These are phyloP conservation scores for Carex littledalei DNA, from an alignment of 176 grass and related monocot species.

Conservation along the genomic window DNA sequence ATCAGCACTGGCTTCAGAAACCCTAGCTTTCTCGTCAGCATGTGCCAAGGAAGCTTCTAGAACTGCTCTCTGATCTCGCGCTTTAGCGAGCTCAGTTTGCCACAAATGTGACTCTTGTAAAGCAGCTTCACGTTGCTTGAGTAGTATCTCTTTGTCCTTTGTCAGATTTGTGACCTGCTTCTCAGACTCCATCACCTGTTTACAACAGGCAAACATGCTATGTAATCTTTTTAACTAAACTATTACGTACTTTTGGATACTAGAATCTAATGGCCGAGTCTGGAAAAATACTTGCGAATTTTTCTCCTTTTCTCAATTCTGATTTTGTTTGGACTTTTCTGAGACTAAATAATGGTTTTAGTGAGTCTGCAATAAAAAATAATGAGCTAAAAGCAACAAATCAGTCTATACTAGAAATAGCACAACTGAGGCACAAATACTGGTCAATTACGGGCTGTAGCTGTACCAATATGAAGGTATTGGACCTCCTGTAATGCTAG, in stretches of 20 bases:
- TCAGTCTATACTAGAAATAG: background rate
- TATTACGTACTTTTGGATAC: background rate
- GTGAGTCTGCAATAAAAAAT: background rate
- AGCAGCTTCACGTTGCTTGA: constrained; percentile 78
- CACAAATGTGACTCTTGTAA: constrained; percentile 80
- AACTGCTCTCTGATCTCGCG: constrained; percentile 80
- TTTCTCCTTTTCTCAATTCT: background rate
- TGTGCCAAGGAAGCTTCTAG: constrained; percentile 77
- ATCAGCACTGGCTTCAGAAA: constrained; percentile 56
- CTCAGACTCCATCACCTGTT: constrained; percentile 69
- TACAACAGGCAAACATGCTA: background rate
- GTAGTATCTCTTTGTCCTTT: constrained; percentile 69
- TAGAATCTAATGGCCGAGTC: background rate
- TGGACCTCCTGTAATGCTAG: too few species aligned
- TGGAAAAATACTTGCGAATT: background rate
- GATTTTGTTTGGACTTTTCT: background rate
- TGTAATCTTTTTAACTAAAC: background rate
- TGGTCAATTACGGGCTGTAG: background rate
- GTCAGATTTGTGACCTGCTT: constrained; percentile 61
- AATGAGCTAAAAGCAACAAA: background rate
- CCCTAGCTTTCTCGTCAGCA: constrained; percentile 75
- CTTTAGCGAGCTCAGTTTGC: constrained; percentile 93
- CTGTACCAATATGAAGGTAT: background rate
- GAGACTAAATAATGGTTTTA: background rate
- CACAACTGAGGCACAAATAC: background rate